Base-by-base conservation (phyloP, 352 stramenopile genomes). In the Phytophthora pluvialis region DNA sequence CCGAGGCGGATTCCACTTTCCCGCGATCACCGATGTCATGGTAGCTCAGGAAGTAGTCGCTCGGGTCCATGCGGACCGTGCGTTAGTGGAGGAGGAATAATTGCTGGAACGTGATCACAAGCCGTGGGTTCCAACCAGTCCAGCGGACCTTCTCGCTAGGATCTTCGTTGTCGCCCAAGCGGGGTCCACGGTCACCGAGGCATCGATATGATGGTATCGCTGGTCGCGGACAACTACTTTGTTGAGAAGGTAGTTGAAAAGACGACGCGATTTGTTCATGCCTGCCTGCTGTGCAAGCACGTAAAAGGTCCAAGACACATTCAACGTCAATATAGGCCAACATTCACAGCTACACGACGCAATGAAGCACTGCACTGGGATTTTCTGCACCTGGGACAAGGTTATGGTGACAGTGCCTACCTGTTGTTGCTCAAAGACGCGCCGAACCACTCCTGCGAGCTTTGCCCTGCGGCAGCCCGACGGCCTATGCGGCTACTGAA, bases 321-420 rank as follows among this genome's bases (percentile, higher is more conserved):
- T 18, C 42, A 33, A 3, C 54, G 48, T 0, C 63, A 42, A 3
- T 71, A 64, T 31, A 33, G 55, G 8, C 39, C 63, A n/a, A 47
- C 16, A 1, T 3, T 46, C 5, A 29, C 10, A 13, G 29, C 38
- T 9, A 35, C 29, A 8, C 39, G 28, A 29, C 31, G 63, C 2
- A 71, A 67, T 43, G 55, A 71, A 21, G 28, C 44, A 0, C 4
- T 71, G 4, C 63, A 60, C 10, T 71, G 40, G 40, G 55, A 62
- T 16, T 71, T 58, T 5, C 26, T 71, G 3, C 62, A 26, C 3
- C 18, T 71, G 2, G 63, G 63, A 1, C 29, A 16, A n/a, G 50
- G 56, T 26, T 48, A 35, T 18, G 18, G 52, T 8, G 35, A 42
- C 18, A 26, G n/a, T 3, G 11, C 51, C 4, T 65, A 72, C 5